A percentile compares a stretch with the other conserved stretches of the same genome.
phyloP scores from a whole-genome alignment of 2,329 filamentous ascomycete genomes.

The Tolypocladium amazonense region DNA sequence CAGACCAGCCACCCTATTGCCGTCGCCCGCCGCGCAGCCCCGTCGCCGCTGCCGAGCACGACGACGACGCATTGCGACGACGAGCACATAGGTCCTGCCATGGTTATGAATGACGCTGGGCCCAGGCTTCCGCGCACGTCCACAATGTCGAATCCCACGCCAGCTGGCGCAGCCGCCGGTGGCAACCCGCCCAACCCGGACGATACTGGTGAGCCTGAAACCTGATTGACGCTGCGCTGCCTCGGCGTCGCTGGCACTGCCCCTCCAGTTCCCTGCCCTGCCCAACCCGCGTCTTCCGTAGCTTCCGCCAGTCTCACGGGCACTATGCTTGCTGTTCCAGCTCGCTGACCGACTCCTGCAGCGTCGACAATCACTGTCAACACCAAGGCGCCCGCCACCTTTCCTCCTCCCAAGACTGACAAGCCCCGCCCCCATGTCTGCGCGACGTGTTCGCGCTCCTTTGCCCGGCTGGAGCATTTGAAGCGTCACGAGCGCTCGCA shows the following conservation, averaged over 20 bases:
- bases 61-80: background rate
- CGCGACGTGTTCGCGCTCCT: constrained; percentile 80
- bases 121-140: constrained; percentile 23
- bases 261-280: constrained; percentile 21
- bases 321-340: background rate
- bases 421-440: constrained; percentile 95
- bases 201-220: constrained; percentile 27
- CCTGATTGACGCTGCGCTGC: constrained; percentile 3
- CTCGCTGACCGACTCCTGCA: constrained; percentile 13
- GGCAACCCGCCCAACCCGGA: constrained; percentile 19
- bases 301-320: background rate
- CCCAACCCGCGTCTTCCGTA: background rate
- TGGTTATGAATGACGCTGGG: constrained; percentile 30
- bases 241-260: constrained; percentile 15
- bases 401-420: constrained; percentile 86
- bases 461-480: constrained; percentile 88
- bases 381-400: constrained; percentile 33
- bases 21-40: background rate
- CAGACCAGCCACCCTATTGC: background rate
- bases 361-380: constrained; percentile 43
- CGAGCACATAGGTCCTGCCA: constrained; percentile 13
- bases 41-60: background rate
- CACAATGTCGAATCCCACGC: constrained; percentile 24
- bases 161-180: constrained; percentile 17
- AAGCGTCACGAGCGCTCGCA: constrained; percentile 98